Evolutionary conservation across 139 green algal species (phyloP).

Genomic region (Mychonastes homosphaera): DNA sequence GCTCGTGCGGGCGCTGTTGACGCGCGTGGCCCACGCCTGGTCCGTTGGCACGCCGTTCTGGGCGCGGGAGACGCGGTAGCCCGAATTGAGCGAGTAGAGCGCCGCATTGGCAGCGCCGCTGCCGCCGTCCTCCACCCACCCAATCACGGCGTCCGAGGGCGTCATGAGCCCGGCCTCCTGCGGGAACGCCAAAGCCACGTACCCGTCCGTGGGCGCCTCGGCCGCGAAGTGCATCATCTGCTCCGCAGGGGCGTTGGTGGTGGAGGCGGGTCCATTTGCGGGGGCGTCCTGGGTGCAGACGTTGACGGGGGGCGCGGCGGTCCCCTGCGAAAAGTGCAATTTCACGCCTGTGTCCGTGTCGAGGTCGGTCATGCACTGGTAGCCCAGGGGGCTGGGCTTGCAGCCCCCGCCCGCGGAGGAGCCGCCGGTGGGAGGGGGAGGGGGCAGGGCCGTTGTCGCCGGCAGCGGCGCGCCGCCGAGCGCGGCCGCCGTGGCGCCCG

Average conservation of each 20-base stretch:
- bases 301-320: too few species aligned
- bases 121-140: not conserved
- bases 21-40: not conserved
- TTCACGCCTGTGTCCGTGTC: too few species aligned
- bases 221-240: constrained; percentile 7
- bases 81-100: not conserved
- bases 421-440: too few species aligned
- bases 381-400: too few species aligned
- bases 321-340: too few species aligned
- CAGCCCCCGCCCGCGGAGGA: too few species aligned
- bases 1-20: not conserved
- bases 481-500: too few species aligned
- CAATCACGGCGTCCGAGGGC: constrained; percentile 11
- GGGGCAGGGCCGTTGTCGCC: too few species aligned
- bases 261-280: not conserved
- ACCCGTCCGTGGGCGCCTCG: not conserved
- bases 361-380: too few species aligned
- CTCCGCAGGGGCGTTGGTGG: not conserved
- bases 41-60: not conserved
- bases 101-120: not conserved
- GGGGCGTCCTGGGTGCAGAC: too few species aligned
- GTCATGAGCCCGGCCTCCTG: not conserved
- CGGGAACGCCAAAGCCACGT: constrained; percentile 3
- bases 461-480: too few species aligned
- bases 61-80: not conserved